These are phyloP conservation scores for Chalara sp. DNA, from an alignment of 2,329 filamentous ascomycete genomes.

Conservation along the genomic window DNA sequence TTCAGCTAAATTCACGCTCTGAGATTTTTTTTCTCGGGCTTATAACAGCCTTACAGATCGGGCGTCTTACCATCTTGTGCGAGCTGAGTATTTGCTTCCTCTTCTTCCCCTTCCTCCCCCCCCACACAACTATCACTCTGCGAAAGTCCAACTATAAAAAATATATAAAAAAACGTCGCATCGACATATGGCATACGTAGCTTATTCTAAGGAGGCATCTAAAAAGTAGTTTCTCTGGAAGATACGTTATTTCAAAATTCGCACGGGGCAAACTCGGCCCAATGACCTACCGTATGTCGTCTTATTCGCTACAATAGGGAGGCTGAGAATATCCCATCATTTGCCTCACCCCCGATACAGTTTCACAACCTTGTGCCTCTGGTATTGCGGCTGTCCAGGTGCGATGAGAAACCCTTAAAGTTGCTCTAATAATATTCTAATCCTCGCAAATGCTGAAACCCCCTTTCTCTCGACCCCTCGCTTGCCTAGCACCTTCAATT, in stretches of 20 bases:
- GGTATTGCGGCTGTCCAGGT: not conserved
- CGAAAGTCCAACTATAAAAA: not conserved
- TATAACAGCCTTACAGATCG: too few relatives aligned
- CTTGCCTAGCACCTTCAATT: not conserved
- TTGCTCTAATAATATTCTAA: too few relatives aligned
- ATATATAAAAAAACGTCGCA: not conserved
- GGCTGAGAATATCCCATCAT: not conserved
- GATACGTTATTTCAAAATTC: not conserved
- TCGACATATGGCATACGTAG: not conserved
- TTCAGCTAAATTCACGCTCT: too few relatives aligned
- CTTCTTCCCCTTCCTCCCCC: conserved; percentile 10
- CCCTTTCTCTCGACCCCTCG: conserved; percentile 5
- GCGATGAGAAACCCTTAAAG: not conserved
- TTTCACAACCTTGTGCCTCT: not conserved
- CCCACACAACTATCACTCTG: conserved; percentile 1
- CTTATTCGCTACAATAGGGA: not conserved
- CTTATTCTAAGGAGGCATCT: not conserved
- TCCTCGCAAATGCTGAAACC: conserved; percentile 4
- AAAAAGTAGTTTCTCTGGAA: not conserved
- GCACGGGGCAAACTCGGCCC: not conserved
- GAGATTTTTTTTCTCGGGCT: too few relatives aligned
- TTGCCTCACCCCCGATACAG: not conserved
- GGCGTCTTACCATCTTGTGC: too few relatives aligned
- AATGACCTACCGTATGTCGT: not conserved
- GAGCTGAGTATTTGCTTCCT: conserved; percentile 1